These are phyloP conservation scores for Albifimbria verrucaria DNA, from an alignment of 2,329 filamentous ascomycete genomes.

Conservation along the genomic window DNA sequence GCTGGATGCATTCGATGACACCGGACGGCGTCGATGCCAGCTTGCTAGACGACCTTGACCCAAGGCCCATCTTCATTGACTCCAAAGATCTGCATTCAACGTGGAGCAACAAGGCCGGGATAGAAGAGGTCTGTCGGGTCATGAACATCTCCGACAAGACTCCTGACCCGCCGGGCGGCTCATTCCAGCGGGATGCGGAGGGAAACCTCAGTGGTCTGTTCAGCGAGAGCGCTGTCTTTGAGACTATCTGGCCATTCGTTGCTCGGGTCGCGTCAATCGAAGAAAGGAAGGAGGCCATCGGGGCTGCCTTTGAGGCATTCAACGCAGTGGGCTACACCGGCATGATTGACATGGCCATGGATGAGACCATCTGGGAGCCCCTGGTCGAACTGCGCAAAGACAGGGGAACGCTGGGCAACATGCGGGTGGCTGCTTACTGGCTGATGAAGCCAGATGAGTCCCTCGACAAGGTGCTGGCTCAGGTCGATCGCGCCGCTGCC, in stretches of 20 bases:
- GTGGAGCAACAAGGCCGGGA: conserved; percentile 52
- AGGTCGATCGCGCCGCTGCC: conserved; percentile 48
- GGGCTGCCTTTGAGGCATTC: conserved; percentile 47
- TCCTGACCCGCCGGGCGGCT: conserved; percentile 47
- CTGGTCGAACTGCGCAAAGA: conserved; percentile 41
- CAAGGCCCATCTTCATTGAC: conserved; percentile 53
- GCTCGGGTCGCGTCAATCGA: conserved; percentile 43
- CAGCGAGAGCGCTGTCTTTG: conserved; percentile 48
- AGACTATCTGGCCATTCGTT: conserved; percentile 53
- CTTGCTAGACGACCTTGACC: conserved; percentile 48
- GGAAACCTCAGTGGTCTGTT: conserved; percentile 49
- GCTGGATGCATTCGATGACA: conserved; percentile 54
- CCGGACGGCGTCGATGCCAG: conserved; percentile 40
- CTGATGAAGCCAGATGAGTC: conserved; percentile 47
- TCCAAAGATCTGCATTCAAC: conserved; percentile 54
- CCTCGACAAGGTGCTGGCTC: conserved; percentile 35
- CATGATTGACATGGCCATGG: conserved; percentile 60
- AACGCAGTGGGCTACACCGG: conserved; percentile 52
- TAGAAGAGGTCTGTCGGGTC: conserved; percentile 36
- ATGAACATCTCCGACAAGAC: conserved; percentile 39
- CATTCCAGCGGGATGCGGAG: conserved; percentile 44
- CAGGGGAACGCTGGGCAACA: conserved; percentile 21
- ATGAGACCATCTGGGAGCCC: conserved; percentile 52
- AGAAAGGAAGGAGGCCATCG: conserved; percentile 45
- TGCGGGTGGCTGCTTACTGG: conserved; percentile 55